These are phyloP conservation scores for Saposhnikovia divaricata DNA, from an alignment of 129 eudicot species.

Conservation along the genomic window DNA sequence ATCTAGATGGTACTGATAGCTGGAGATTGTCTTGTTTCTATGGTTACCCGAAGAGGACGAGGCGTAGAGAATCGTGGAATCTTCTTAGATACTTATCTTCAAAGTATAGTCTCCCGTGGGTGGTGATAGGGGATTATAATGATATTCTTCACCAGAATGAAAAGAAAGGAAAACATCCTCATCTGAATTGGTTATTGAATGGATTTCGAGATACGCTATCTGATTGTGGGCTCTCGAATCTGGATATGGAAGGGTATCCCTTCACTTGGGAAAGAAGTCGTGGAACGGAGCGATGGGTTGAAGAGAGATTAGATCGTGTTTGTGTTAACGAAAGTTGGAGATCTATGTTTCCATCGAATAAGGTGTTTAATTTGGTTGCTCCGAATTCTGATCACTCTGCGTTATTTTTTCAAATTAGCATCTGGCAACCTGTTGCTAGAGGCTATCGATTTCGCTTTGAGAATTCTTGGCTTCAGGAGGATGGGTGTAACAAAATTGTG, in stretches of 20 bases:
- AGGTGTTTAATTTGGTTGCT: background rate
- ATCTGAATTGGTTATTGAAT: background rate
- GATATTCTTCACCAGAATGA: background rate
- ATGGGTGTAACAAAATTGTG: background rate
- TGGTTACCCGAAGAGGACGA: too few relatives aligned
- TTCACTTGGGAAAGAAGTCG: too few relatives aligned
- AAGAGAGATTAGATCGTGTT: background rate
- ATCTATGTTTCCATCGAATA: background rate
- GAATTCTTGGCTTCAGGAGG: background rate
- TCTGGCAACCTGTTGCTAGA: background rate
- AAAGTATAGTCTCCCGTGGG: too few relatives aligned
- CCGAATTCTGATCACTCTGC: background rate
- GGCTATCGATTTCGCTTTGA: background rate
- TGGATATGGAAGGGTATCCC: too few relatives aligned
- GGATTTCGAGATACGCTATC: background rate
- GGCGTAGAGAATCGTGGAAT: too few relatives aligned
- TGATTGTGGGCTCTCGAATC: too few relatives aligned
- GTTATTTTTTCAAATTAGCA: too few relatives aligned
- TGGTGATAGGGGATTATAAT: too few relatives aligned
- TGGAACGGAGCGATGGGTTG: too few relatives aligned
- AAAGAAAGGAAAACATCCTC: background rate
- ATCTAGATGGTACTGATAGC: too few relatives aligned
- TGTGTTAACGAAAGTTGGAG: background rate
- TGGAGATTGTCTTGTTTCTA: too few relatives aligned
- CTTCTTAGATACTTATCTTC: too few relatives aligned